Conservation (phyloP, 257 asterid genomes). For the Penstemon newberryi region DNA sequence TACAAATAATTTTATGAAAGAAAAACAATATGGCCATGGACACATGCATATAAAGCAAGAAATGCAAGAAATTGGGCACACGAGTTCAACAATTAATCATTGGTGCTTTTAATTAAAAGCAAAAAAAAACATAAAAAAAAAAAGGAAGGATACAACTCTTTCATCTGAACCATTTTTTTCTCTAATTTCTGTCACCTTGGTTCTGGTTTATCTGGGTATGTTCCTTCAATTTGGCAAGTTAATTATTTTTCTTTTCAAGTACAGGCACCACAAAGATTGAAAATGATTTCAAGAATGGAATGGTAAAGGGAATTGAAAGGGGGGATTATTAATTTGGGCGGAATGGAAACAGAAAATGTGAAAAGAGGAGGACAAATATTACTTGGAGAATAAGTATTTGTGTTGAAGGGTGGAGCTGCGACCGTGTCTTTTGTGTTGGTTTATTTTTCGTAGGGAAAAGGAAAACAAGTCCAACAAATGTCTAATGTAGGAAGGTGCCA, state of each 20-base stretch:
- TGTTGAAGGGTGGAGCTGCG: no score
- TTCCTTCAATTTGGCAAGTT: slow-evolving; percentile 15
- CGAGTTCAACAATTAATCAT: neutral
- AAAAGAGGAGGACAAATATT: neutral
- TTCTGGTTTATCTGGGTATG: neutral
- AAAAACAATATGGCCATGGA: neutral
- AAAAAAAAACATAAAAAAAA: no score
- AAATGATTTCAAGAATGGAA: slow-evolving; percentile 8
- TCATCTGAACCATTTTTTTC: slow-evolving; percentile 68
- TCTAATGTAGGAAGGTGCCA: no score
- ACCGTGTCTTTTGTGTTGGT: no score
- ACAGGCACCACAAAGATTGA: slow-evolving; percentile 1
- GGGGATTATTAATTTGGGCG: slow-evolving; percentile 14
- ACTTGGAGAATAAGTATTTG: neutral
- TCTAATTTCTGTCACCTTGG: neutral
- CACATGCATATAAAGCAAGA: neutral
- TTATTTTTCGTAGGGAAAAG: no score
- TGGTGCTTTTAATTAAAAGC: neutral
- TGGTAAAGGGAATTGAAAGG: neutral
- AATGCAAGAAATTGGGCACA: neutral
- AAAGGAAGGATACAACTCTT: slow-evolving; percentile 81
- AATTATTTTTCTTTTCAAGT: neutral
- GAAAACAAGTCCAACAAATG: no score
- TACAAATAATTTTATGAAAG: neutral
- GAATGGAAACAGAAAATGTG: neutral